phyloP scores from a whole-genome alignment of 2,329 filamentous ascomycete species.

The Ophiosphaerella herpotricha region DNA sequence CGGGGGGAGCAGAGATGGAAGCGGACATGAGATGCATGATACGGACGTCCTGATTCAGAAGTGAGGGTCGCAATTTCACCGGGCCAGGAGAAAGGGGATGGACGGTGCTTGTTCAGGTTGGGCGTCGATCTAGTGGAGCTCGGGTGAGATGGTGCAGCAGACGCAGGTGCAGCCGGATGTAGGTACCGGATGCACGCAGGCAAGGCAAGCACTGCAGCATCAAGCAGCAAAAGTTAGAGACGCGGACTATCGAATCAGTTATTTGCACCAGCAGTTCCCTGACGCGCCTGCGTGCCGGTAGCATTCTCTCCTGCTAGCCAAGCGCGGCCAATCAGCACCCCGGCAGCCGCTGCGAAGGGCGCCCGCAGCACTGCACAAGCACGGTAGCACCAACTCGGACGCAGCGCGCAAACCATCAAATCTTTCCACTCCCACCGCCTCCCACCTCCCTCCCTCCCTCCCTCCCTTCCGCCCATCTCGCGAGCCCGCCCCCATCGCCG shows the following conservation, averaged over 20 bases:
- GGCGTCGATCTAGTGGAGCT: constrained; percentile 20
- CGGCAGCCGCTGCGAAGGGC: background rate
- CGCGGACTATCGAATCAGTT: too few species aligned
- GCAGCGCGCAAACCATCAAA: constrained; percentile 6
- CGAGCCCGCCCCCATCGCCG: constrained; percentile 15
- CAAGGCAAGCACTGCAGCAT: too few species aligned
- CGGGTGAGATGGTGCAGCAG: constrained; percentile 6
- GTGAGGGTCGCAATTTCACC: constrained; percentile 16
- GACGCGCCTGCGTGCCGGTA: too few species aligned
- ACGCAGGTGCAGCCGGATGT: too few species aligned
- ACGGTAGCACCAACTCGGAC: too few species aligned
- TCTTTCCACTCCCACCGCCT: constrained; percentile 1
- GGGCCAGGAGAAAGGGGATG: constrained; percentile 34
- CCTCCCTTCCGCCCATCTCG: constrained; percentile 16
- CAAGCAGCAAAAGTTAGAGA: too few species aligned
- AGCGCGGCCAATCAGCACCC: background rate
- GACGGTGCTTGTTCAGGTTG: constrained; percentile 14
- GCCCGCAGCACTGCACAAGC: too few species aligned
- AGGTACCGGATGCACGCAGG: too few species aligned
- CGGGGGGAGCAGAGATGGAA: constrained; percentile 11
- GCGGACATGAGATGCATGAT: constrained; percentile 32
- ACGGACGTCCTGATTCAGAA: constrained; percentile 22
- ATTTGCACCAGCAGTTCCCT: too few species aligned
- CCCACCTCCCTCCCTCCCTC: too few species aligned
- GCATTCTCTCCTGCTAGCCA: background rate